Evolutionary conservation across 2,329 filamentous ascomycete genomes (phyloP), one percentile per base, ranked within the genome.

Genomic region (Aspergillus pseudoglaucus): DNA sequence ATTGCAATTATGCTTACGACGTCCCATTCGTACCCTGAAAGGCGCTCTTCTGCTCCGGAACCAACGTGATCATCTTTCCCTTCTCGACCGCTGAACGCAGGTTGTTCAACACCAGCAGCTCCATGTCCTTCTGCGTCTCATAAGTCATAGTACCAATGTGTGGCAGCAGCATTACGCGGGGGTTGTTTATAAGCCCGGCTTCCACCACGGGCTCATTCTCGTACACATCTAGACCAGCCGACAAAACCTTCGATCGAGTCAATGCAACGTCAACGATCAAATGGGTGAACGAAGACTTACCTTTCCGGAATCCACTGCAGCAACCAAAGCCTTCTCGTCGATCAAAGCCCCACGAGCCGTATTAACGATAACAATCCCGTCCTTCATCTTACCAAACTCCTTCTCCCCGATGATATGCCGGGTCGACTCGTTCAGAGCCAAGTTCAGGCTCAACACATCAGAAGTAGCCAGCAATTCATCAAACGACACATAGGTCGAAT

Each of bases 51-150:
- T 84, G 81, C 64, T 83, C 81, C 3, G 77, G 74, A 37, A 84
- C 76, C 51, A 77, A 73, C n/a, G 81, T 84, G 48, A 83, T 64
- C 61, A 84, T 63, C 50, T 73, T 73, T 4, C 78, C 79, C 49
- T 76, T 73, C 57, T 81, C 74, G 35, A 84, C 71, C 5, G 76
- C 80, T 27, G 67, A 73, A 58, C 75, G 75, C 61, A 84, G 53
- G 53, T 83, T 83, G 27, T 79, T 72, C 59, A 83, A 51, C 15
- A 82, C 79, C 53, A 82, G 59, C 45, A 81, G 58, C 61, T 83
- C 80, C 80, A 82, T 83, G 47, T 81, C 77, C 53, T 74, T 76
- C 65, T 82, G 79, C 18, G 79, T 82, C 63, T 83, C 80, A 58
- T 73, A 77, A 9, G 79, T 82, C 50, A 68, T 74, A 1, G 80